Base-by-base conservation (phyloP, 2,329 filamentous ascomycete species). In the Coleophoma cylindrospora region DNA sequence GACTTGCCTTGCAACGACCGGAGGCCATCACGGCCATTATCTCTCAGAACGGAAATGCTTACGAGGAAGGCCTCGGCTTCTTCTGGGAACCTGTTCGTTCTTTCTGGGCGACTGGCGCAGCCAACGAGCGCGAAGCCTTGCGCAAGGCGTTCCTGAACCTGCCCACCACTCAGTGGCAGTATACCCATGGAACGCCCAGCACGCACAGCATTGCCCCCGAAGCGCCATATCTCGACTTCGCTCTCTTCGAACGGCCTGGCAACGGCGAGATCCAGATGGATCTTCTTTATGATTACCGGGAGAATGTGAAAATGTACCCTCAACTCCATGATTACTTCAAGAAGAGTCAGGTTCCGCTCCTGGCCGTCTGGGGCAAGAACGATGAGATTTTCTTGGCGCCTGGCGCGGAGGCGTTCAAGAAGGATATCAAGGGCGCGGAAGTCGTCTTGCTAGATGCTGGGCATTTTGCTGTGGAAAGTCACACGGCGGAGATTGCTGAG, bases 31-130 rank as follows among this genome's bases (percentile, higher is more conserved):
- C 67, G 19, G 75, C 76, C 13, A 75, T 83, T 52, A 68, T 83
- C 46, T 66, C 71, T 5, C 79, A 83, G 57, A 82, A 81, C 59
- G 79, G 78, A 40, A 83, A 83, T 56, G 78, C 79, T n/a, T 83
- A 82, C 56, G 63, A 57, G 11, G 76, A 79, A 51, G 79, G 79
- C 4, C 65, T 83, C 8, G 71, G 71, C 0, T 36, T 27, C 53
- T 47, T 47, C 34, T 50, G 49, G 49, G 36, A 32, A 1, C 49
- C 49, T 21, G 19, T 50, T 4, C 34, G 40, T 13, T 22, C 21
- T 17, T 48, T 34, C 45, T 50, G 49, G 49, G 34, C 27, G 22
- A 34, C 44, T 1, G 34, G 34, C n/a, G 36, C 17, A 15, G 14
- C 15, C 8, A 34, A 48, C 14, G 37, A 48, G 41, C 45, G 49